These are phyloP conservation scores for Aureobasidium subglaciale DNA, from an alignment of 2,329 filamentous ascomycete genomes.

Conservation along the genomic window DNA sequence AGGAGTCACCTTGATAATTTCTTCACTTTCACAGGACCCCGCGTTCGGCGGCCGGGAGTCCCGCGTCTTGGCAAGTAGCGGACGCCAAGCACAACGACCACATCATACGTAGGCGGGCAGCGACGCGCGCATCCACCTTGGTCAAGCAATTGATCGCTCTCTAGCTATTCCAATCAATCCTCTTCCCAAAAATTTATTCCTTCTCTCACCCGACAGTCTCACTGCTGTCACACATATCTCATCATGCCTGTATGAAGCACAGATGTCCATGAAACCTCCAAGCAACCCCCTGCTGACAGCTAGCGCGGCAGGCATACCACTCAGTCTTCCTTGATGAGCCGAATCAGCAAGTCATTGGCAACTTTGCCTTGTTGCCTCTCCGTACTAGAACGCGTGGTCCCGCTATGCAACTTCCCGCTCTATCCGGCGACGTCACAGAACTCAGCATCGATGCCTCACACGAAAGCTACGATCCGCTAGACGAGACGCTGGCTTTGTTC, in stretches of 20 bases:
- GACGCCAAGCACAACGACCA: background rate
- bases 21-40: slow-evolving; percentile 5
- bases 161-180: background rate
- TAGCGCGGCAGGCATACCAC: slow-evolving; percentile 72
- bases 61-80: background rate
- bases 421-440: slow-evolving; percentile 48
- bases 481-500: slow-evolving; percentile 88
- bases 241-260: background rate
- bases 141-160: background rate
- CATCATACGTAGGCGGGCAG: slow-evolving; percentile 4
- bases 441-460: slow-evolving; percentile 66
- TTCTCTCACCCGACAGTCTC: background rate
- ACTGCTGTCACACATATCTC: background rate
- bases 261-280: background rate
- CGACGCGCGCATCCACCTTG: background rate
- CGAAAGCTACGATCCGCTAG: slow-evolving; percentile 92
- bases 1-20: slow-evolving; percentile 9
- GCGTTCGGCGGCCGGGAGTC: slow-evolving; percentile 9
- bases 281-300: slow-evolving; percentile 15
- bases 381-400: slow-evolving; percentile 94
- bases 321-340: slow-evolving; percentile 87
- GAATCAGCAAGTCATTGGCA: slow-evolving; percentile 64
- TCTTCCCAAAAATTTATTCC: background rate
- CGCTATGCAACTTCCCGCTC: slow-evolving; percentile 69
- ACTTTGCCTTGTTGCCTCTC: slow-evolving; percentile 89